A percentile compares a stretch with the other conserved stretches of the same genome.
Evolutionary conservation across 2,329 filamentous ascomycete genomes (phyloP).

Genomic region (Cercospora sp.): DNA sequence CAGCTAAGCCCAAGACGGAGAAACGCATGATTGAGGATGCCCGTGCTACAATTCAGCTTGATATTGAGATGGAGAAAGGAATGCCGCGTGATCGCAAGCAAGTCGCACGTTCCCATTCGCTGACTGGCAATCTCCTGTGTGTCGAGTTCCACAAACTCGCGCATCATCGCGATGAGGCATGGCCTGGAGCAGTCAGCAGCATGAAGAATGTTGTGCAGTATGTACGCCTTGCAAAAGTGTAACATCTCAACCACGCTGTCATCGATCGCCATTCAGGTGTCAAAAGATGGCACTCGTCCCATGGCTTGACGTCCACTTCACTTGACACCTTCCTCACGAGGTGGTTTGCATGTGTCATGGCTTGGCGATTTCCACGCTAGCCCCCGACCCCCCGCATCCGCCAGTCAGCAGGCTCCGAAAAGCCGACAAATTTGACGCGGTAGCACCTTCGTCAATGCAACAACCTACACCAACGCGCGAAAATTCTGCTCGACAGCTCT

Average conservation of each 20-base stretch:
- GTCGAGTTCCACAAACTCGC: conserved; percentile 1
- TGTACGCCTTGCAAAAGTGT: conserved; percentile 18
- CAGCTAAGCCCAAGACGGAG: neutral
- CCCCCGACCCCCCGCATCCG: neutral
- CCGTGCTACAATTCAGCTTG: conserved; percentile 4
- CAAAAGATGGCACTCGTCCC: conserved; percentile 3
- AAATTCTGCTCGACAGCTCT: neutral
- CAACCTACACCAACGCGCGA: neutral
- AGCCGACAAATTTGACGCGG: neutral
- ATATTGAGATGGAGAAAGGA: neutral
- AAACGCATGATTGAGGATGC: neutral
- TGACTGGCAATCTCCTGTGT: neutral
- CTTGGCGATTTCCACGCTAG: neutral
- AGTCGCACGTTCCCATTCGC: neutral
- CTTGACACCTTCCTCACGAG: conserved; percentile 5
- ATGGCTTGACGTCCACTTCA: conserved; percentile 1
- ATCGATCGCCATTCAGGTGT: neutral
- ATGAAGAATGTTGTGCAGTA: conserved; percentile 21
- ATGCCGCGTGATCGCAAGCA: neutral
- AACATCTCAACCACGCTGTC: neutral
- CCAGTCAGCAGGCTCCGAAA: neutral
- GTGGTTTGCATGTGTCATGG: conserved; percentile 7
- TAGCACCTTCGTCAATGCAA: conserved; percentile 5
- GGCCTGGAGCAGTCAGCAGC: conserved; percentile 14
- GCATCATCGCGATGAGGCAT: conserved; percentile 11